These are phyloP conservation scores for Umbelopsis isabellina DNA, from an alignment of 192 early-diverging fungal genomes.

Conservation along the genomic window DNA sequence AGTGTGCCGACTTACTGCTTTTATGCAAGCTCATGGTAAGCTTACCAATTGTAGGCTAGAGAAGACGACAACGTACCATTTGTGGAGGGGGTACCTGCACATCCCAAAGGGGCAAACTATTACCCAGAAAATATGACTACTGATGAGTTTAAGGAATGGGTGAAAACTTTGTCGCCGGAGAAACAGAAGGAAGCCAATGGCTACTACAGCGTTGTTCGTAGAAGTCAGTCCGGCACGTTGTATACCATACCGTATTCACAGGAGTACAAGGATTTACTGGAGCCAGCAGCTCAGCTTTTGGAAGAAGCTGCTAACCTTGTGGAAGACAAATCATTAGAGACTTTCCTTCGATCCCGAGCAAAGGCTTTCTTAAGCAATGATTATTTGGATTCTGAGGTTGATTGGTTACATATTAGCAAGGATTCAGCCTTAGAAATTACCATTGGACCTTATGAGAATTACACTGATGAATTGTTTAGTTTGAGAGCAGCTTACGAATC, in stretches of 20 bases:
- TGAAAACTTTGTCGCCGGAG: slow-evolving; percentile 43
- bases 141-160: slow-evolving; percentile 64
- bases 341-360: slow-evolving; percentile 62
- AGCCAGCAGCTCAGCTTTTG: slow-evolving; percentile 55
- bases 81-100: slow-evolving; percentile 41
- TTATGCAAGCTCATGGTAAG: slow-evolving; percentile 29
- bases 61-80: slow-evolving; percentile 59
- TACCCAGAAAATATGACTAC: slow-evolving; percentile 74
- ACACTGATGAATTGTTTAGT: slow-evolving; percentile 69
- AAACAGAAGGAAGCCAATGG: slow-evolving; percentile 59
- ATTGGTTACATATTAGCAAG: slow-evolving; percentile 70
- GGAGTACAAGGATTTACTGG: slow-evolving; percentile 60
- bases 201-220: slow-evolving; percentile 64
- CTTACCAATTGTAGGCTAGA: slow-evolving; percentile 35
- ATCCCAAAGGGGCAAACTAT: slow-evolving; percentile 65
- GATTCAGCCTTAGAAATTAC: slow-evolving; percentile 68
- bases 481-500: slow-evolving; percentile 71
- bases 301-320: slow-evolving; percentile 60
- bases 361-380: slow-evolving; percentile 62
- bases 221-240: slow-evolving; percentile 44
- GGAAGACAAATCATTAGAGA: slow-evolving; percentile 54
- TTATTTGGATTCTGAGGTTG: slow-evolving; percentile 68
- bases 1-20: slow-evolving; percentile 28
- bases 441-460: slow-evolving; percentile 74
- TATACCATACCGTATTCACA: slow-evolving; percentile 54